Conservation (phyloP, 306 rosid genomes). For the Vigna angularis region DNA sequence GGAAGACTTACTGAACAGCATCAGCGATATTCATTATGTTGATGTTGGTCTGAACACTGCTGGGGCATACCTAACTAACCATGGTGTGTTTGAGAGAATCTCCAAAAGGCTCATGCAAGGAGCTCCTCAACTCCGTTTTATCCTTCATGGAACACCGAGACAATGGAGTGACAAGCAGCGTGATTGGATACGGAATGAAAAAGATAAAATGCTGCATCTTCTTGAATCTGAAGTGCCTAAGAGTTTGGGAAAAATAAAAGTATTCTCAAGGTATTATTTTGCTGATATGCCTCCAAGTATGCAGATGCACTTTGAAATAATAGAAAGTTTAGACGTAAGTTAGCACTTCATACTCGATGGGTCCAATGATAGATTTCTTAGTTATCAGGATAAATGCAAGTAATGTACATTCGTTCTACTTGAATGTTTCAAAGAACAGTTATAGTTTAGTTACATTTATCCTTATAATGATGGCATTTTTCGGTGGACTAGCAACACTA, state of each 20-base stretch:
- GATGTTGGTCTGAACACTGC: constrained; percentile 86
- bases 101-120: constrained; percentile 52
- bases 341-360: constrained; percentile 14
- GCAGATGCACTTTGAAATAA: constrained; percentile 94
- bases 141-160: constrained; percentile 92
- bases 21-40: constrained; percentile 75
- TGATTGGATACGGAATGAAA: constrained; percentile 72
- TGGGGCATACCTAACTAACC: constrained; percentile 76
- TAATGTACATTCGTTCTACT: not conserved
- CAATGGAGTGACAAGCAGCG: constrained; percentile 79
- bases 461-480: not conserved
- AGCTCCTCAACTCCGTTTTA: constrained; percentile 53
- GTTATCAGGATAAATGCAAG: too few species aligned
- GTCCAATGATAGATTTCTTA: too few species aligned
- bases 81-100: constrained; percentile 59
- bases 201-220: constrained; percentile 59
- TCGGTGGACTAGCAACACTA: not conserved
- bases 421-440: not conserved
- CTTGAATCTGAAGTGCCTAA: constrained; percentile 61
- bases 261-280: constrained; percentile 64
- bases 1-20: constrained; percentile 63
- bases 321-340: constrained; percentile 65
- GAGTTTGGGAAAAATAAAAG: constrained; percentile 61
- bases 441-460: not conserved
- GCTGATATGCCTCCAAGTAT: constrained; percentile 62